A percentile compares a stretch with the other conserved stretches of the same genome.
Evolutionary conservation across 495 filamentous ascomycete species (phyloP).

Genomic region (Aspergillus mulundensis): DNA sequence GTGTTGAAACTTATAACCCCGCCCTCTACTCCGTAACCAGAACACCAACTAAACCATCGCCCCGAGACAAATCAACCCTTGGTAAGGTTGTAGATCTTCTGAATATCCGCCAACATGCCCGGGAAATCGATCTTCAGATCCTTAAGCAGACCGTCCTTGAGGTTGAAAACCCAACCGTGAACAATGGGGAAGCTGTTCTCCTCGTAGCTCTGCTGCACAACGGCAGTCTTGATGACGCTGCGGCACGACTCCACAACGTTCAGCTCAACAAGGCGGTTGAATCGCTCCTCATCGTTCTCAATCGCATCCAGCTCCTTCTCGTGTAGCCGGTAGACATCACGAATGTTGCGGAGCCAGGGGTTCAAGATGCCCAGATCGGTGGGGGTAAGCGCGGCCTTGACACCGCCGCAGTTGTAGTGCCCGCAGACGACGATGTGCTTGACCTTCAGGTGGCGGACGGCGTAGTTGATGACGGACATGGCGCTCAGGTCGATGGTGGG

Average conservation of each 20-base stretch:
- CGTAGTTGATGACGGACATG: conserved; percentile 73
- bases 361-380: conserved; percentile 67
- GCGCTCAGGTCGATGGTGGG: conserved; percentile 68
- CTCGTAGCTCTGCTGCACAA: conserved; percentile 59
- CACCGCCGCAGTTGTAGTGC: conserved; percentile 76
- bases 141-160: conserved; percentile 50
- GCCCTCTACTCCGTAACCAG: conserved; percentile 1
- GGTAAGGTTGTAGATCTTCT: conserved; percentile 32
- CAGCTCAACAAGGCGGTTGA: conserved; percentile 59
- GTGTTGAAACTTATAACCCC: neutral
- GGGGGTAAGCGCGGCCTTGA: conserved; percentile 60
- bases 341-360: conserved; percentile 71
- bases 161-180: conserved; percentile 65
- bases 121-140: conserved; percentile 48
- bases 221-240: conserved; percentile 54
- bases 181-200: conserved; percentile 62
- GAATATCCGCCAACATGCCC: conserved; percentile 23
- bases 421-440: conserved; percentile 81
- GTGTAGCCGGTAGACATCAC: conserved; percentile 52
- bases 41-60: neutral
- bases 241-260: conserved; percentile 62
- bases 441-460: conserved; percentile 67
- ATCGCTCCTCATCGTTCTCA: conserved; percentile 33
- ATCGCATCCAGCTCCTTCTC: conserved; percentile 46
- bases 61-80: neutral